Evolutionary conservation across 176 grass and related monocot genomes (phyloP), one percentile per base, ranked within the genome.

Genomic region (Oryza australiensis): DNA sequence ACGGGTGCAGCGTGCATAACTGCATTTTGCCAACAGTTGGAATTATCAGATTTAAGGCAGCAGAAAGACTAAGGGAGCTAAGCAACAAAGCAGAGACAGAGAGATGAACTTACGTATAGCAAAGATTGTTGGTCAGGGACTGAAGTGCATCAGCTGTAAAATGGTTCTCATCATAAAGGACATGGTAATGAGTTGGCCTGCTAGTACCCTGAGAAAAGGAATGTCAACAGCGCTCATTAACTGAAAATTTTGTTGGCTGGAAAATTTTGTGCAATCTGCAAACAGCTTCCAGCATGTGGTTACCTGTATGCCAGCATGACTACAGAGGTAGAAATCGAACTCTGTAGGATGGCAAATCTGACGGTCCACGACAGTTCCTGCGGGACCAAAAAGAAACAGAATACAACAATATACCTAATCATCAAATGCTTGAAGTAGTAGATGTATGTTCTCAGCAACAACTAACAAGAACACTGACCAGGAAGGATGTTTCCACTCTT

Each of bases 231-330:
- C 55, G 28, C 9, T 26, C 12, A 35, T 35, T 35, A 35, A 35
- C 34, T 35, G 34, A 35, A 35, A 35, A 86, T 72, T 60, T 46
- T 13, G 8, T 15, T 46, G 43, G 13, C 43, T 46, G 3, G 12
- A 15, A 46, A 46, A 46, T 0, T 12, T 26, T 23, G 2, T 51
- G 12, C 37, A 64, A 20, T 8, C 2, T 42, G 16, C 45, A 64
- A 20, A 20, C 1, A 70, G 38, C 30, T 30, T n/a, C 1, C 16
- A 64, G 26, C 29, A 78, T 12, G 14, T 16, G 51, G 5, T 74
- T 82, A 98, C 95, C 88, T 94, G 86, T 32, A 94, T 98, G 46
- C 92, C 95, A 80, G 95, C 92, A 93, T 98, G 95, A 46, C 92
- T 98, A 51, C 95, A 98, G 12, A 98, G 77, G 81, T 92, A 94